Evolutionary conservation across 345 rosid species (phyloP).

Genomic region (Eutrema heterophyllum): DNA sequence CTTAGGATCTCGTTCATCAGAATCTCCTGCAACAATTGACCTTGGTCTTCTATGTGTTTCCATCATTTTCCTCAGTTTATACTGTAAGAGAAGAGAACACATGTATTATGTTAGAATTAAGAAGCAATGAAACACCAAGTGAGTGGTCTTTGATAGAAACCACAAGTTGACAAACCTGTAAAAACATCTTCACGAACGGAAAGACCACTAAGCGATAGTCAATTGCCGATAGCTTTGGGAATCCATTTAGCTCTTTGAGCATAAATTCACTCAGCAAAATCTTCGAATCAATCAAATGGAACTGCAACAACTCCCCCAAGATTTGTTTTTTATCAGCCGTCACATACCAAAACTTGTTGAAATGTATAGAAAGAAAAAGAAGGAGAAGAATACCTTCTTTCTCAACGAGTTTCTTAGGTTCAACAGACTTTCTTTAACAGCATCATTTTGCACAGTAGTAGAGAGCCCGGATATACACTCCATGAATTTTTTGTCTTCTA

Average conservation of each 20-base stretch:
- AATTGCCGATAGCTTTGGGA: neutral
- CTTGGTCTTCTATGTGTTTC: neutral
- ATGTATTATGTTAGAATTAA: neutral
- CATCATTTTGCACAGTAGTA: neutral
- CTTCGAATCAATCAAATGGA: neutral
- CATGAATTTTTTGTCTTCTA: neutral
- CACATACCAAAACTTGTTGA: neutral
- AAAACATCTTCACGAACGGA: neutral
- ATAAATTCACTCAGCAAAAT: neutral
- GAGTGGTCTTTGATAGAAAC: neutral
- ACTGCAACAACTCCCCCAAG: neutral
- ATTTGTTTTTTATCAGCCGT: neutral
- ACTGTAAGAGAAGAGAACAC: neutral
- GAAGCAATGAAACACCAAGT: neutral
- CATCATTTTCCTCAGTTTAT: neutral
- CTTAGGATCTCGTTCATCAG: neutral
- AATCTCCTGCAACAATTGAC: neutral
- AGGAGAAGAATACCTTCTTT: neutral
- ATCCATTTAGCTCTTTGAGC: neutral
- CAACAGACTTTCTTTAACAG: neutral
- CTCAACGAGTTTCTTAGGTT: neutral
- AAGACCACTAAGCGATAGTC: neutral
- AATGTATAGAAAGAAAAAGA: neutral
- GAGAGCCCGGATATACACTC: neutral
- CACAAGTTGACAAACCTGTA: neutral